Percentiles rank a stretch among this genome's conserved stretches.
Evolutionary conservation across 1,284 basidiomycete genomes (phyloP).

Genomic region (Agaricales sp.): DNA sequence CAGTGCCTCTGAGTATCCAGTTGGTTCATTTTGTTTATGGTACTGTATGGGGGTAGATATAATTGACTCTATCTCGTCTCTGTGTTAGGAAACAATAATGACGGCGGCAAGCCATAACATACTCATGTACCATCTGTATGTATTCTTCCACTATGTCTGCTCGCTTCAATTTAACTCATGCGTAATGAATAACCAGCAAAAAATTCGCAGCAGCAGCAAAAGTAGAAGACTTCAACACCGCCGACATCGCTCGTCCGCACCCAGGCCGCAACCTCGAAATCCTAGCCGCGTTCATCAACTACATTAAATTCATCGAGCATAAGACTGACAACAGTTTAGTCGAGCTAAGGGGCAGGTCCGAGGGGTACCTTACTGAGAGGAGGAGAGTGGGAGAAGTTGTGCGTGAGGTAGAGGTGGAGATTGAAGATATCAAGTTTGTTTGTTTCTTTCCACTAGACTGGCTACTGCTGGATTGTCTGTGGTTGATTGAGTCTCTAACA

Average conservation of each 20-base stretch:
- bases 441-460: constrained; percentile 1
- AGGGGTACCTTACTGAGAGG: constrained; percentile 45
- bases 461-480: neutral
- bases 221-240: constrained; percentile 66
- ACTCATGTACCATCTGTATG: constrained; percentile 58
- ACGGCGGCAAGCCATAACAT: constrained; percentile 49
- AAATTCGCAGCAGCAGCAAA: constrained; percentile 66
- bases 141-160: constrained; percentile 1
- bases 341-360: constrained; percentile 48
- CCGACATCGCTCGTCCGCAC: constrained; percentile 67
- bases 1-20: constrained; percentile 42
- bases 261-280: constrained; percentile 59
- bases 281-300: constrained; percentile 86
- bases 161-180: constrained; percentile 3
- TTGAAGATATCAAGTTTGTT: constrained; percentile 55
- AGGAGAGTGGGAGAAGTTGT: constrained; percentile 42
- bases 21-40: constrained; percentile 19
- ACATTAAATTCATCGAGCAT: constrained; percentile 81
- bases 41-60: neutral
- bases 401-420: constrained; percentile 39
- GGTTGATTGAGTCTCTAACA: constrained; percentile 46
- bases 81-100: constrained; percentile 49
- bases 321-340: constrained; percentile 47
- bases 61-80: no score
- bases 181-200: constrained; percentile 27